A percentile compares a stretch with the other conserved stretches of the same genome.
These are phyloP conservation scores for Chrysoporthe deuterocubensis DNA, from an alignment of 2,329 filamentous ascomycete species.

Conservation along the genomic window DNA sequence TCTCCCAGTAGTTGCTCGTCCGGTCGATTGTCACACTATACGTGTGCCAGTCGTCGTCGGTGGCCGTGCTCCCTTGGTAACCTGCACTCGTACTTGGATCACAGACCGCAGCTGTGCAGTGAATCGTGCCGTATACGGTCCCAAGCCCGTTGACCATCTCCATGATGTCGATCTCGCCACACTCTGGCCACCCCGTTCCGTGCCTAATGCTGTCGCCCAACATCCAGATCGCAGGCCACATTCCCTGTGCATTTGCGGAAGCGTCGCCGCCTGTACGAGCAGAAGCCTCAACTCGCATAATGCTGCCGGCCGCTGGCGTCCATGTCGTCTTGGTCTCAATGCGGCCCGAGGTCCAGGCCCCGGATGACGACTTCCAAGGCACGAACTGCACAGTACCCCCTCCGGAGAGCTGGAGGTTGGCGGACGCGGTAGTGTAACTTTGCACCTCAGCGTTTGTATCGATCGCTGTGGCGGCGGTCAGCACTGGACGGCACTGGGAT, in stretches of 20 bases:
- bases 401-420: conserved; percentile 56
- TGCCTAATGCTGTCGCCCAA: conserved; percentile 54
- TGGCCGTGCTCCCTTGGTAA: conserved; percentile 26
- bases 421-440: conserved; percentile 49
- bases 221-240: conserved; percentile 65
- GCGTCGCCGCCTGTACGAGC: conserved; percentile 52
- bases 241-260: conserved; percentile 49
- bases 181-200: conserved; percentile 54
- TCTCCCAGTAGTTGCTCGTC: conserved; percentile 47
- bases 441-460: conserved; percentile 58
- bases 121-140: conserved; percentile 53
- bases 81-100: conserved; percentile 48
- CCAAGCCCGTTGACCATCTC: conserved; percentile 57
- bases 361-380: conserved; percentile 45
- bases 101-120: conserved; percentile 48
- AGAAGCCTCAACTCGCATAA: conserved; percentile 51
- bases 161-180: conserved; percentile 63
- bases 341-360: conserved; percentile 58
- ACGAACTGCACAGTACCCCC: conserved; percentile 55
- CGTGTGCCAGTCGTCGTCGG: conserved; percentile 49
- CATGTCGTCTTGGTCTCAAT: conserved; percentile 55
- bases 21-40: conserved; percentile 57
- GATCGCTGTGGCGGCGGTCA: conserved; percentile 36
- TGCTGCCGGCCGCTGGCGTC: conserved; percentile 49
- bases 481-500: background rate